phyloP scores from a whole-genome alignment of 2,329 filamentous ascomycete genomes.

The Sclerotinia subarctica region DNA sequence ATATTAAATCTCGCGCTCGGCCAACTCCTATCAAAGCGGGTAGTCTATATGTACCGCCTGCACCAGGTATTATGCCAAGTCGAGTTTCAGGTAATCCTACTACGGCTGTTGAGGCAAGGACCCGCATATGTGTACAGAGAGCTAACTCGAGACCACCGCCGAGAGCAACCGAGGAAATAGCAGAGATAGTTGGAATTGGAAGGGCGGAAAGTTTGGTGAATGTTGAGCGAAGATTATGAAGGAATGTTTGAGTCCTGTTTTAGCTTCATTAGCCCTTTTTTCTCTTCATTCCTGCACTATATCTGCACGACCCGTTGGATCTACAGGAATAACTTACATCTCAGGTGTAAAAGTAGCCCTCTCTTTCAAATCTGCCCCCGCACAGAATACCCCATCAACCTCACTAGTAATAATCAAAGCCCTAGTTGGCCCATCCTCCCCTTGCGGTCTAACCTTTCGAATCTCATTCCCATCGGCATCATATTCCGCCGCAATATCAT shows the following conservation, averaged over 20 bases:
- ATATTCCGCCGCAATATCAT: conserved; percentile 65
- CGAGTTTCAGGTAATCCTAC: conserved; percentile 89
- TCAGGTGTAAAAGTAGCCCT: conserved; percentile 69
- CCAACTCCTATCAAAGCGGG: conserved; percentile 74
- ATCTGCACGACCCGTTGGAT: neutral
- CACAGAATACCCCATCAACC: conserved; percentile 85
- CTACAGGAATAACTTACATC: conserved; percentile 55
- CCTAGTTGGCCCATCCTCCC: conserved; percentile 59
- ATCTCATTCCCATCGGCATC: conserved; percentile 53
- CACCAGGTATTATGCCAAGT: conserved; percentile 90
- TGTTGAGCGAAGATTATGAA: conserved; percentile 71
- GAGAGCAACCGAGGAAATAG: conserved; percentile 79
- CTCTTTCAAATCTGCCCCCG: conserved; percentile 93
- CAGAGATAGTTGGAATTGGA: conserved; percentile 85
- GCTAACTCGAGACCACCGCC: conserved; percentile 93
- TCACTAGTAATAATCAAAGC: conserved; percentile 82
- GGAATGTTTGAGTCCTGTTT: conserved; percentile 72
- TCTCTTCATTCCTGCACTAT: no score
- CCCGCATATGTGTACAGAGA: conserved; percentile 82
- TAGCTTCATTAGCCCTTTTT: neutral
- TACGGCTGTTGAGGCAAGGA: conserved; percentile 73
- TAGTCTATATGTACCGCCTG: conserved; percentile 86
- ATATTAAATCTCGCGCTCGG: conserved; percentile 82
- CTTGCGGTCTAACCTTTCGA: conserved; percentile 47
- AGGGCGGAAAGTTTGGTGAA: conserved; percentile 71